Evolutionary conservation across 2,329 filamentous ascomycete species (phyloP), one percentile per base, ranked within the genome.

Genomic region (Penicillium expansum): DNA sequence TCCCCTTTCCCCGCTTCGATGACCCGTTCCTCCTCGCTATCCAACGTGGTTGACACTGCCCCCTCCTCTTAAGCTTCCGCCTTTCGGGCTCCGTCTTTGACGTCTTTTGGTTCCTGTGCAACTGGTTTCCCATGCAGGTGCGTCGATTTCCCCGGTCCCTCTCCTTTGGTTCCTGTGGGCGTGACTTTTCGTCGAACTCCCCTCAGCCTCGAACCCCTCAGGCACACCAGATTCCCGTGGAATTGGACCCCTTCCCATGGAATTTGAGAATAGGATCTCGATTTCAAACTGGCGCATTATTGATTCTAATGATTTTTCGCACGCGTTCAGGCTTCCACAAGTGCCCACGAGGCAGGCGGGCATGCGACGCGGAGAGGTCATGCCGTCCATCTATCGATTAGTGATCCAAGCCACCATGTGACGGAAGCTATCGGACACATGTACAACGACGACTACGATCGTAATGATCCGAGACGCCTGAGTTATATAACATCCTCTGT

Each of bases 381-480:
- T 76, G 77, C 77, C 64, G 79, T 84, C 60, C 82, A 86, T 65
- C 78, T 87, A 60, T 86, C 84, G 66, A 87, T 96, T 73, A 94
- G 90, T 74, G 92, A 96, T 76, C 89, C 92, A 59, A 91, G 84
- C 77, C 91, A 96, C 77, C 92, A 96, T 83, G 91, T 96, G 72
- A 96, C 92, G 55, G 92, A 96, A 75, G 89, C 91, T 58, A 96
- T 96, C 75, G 91, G 91, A 51, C 92, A 92, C 67, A 84, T 96
- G 76, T 96, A 97, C 76, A 90, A 89, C 68, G 88, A 91, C 70
- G 85, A 87, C 64, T 84, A 90, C 67, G 76, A 82, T 67, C 79
- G 76, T 65, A 77, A 79, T 67, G 82, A 85, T 65, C 84, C 80
- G 39, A 85, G 89, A 44, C 90, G 90, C 35, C 76, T 92, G 67